These are phyloP conservation scores for Linnemannia schmuckeri DNA, from an alignment of 192 early-diverging fungal genomes.

Conservation along the genomic window DNA sequence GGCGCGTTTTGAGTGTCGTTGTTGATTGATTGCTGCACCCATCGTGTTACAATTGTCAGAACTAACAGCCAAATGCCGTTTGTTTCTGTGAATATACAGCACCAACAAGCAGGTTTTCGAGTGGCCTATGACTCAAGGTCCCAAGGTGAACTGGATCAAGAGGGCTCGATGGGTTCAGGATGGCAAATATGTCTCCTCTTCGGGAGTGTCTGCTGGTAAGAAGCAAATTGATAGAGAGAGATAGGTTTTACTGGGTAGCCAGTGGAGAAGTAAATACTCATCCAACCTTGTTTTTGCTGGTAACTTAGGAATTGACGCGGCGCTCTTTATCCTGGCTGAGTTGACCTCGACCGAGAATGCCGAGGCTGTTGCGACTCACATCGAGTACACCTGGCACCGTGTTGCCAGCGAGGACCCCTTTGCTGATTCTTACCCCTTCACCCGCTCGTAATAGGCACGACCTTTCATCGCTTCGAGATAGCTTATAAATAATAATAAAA, in stretches of 20 bases:
- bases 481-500: neutral
- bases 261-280: neutral
- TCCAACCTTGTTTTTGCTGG: neutral
- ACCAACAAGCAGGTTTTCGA: conserved; percentile 48
- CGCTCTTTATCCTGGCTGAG: conserved; percentile 36
- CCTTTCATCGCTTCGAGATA: neutral
- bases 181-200: conserved; percentile 59
- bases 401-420: conserved; percentile 43
- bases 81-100: neutral
- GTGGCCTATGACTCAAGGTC: conserved; percentile 7
- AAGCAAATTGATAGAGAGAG: neutral
- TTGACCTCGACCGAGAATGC: conserved; percentile 23
- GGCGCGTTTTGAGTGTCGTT: neutral
- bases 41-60: neutral
- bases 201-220: conserved; percentile 61
- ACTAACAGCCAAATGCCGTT: neutral
- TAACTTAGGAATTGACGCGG: conserved; percentile 39
- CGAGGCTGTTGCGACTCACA: conserved; percentile 16
- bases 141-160: conserved; percentile 63
- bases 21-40: neutral
- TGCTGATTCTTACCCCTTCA: conserved; percentile 47
- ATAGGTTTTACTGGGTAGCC: neutral
- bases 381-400: conserved; percentile 55
- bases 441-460: conserved; percentile 19
- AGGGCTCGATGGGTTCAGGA: conserved; percentile 67